A percentile compares a stretch with the other conserved stretches of the same genome.
Evolutionary conservation across 495 filamentous ascomycete species (phyloP).

Genomic region (Trichodelitschia bisporula): DNA sequence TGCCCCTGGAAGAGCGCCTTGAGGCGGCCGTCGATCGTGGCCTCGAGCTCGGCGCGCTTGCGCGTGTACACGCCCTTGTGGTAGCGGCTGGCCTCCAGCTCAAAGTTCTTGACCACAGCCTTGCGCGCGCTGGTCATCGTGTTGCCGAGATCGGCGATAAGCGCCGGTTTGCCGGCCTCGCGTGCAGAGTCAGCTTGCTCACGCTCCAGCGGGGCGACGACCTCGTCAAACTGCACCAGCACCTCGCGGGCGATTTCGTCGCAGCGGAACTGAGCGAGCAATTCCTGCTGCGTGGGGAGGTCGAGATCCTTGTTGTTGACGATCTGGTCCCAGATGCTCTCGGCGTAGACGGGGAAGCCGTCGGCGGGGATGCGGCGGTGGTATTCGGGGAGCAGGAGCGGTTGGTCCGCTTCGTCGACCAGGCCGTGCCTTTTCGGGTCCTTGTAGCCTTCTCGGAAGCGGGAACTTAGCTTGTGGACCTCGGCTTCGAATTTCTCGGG

Average conservation of each 20-base stretch:
- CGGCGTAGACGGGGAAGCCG: conserved; percentile 76
- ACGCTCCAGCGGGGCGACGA: conserved; percentile 65
- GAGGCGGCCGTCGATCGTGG: conserved; percentile 62
- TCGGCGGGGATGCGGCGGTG: conserved; percentile 90
- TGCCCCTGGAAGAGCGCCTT: conserved; percentile 76
- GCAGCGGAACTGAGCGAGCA: conserved; percentile 90
- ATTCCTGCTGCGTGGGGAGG: conserved; percentile 85
- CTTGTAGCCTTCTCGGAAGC: conserved; percentile 61
- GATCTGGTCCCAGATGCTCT: conserved; percentile 93
- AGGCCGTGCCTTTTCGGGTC: conserved; percentile 24
- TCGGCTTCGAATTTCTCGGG: conserved; percentile 76
- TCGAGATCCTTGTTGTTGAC: conserved; percentile 96
- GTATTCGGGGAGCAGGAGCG: conserved; percentile 78
- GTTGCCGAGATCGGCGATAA: conserved; percentile 52
- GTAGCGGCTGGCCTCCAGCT: conserved; percentile 74
- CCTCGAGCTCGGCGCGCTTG: conserved; percentile 64
- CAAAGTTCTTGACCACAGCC: conserved; percentile 59
- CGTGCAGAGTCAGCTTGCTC: conserved; percentile 49
- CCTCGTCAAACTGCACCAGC: conserved; percentile 56
- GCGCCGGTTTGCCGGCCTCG: conserved; percentile 34
- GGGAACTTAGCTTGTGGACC: conserved; percentile 48
- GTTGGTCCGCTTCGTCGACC: conserved; percentile 41
- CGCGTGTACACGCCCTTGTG: conserved; percentile 81
- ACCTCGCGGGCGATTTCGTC: conserved; percentile 87
- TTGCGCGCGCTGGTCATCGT: conserved; percentile 47